Base-by-base conservation (phyloP, 139 green algal species). In the Micromonas pusilla region DNA sequence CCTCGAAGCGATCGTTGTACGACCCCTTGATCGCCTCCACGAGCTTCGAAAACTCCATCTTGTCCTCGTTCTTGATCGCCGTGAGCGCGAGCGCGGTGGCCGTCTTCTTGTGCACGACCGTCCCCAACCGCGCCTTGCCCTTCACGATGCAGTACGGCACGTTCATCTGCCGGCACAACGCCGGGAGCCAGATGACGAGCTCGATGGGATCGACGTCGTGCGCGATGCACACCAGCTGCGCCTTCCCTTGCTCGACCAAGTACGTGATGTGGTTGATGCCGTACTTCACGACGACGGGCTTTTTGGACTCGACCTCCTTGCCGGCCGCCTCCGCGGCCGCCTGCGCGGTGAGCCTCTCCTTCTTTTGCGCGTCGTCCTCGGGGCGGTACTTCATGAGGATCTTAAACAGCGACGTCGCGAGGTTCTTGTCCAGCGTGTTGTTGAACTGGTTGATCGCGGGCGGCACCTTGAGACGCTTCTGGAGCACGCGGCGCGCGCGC, bases 131-230 rank as follows among this genome's bases (percentile, higher is more conserved):
- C 52, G 85, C 85, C 83, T 89, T 89, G 66, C 80, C 90, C 94
- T 99, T 99, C 84, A 99, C 92, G 81, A 99, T 99, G 86, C 87
- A 89, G 89, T 98, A 99, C 30, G 96, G 96, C 66, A 99, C 91
- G 78, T 90, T 90, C 94, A 98, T 98, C 89, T 97, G 98, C 80
- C 90, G 93, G 93, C 96, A 99, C 38, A 99, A 89, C 1, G 93
- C 94, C 53, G 96, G 96, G 79, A 99, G 92, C 96, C 95, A 99
- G 52, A 97, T 86, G 33, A 99, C 96, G 31, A 99, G 86, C 91
- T 99, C 96, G 33, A 99, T 92, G 80, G 96, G 96, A 88, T 99
- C 95, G 38, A 99, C 95, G 82, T 99, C 96, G 79, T 98, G 92
- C 5, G 96, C 95, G 74, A 99, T 99, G 36, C 96, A 89, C 73